Evolutionary conservation across 164 flowering plant genomes (phyloP), one percentile per base, ranked within the genome.

Genomic region (Vitis riparia): DNA sequence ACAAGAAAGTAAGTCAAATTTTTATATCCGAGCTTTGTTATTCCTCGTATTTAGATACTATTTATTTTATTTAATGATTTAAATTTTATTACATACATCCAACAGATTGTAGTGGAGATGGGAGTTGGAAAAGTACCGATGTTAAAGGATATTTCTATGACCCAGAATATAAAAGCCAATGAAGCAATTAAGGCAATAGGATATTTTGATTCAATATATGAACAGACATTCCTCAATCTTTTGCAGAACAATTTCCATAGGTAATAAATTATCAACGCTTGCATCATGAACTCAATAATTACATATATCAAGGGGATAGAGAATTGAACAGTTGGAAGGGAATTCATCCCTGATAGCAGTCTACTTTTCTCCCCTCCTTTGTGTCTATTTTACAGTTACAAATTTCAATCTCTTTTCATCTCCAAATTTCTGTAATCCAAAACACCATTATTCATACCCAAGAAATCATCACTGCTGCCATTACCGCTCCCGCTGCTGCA

Each of bases 311-410:
- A 55, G 16, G 58, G 9, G 58, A 53, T 9, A 53, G n/a, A 13
- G 7, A 19, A 57, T 8, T 16, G 19, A 14, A 57, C 17, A 57
- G 2, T 10, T 27, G 17, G 10, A 16, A 19, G 13, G 8, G 29
- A 15, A 14, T 32, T 15, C 37, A 5, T 8, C 44, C 30, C 44
- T 23, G 30, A 3, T 12, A 27, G 30, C 37, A 27, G 30, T 55
- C 52, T 58, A 10, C 30, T 12, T 8, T 37, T 59, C 15, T 59
- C 58, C 3, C 29, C 52, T 64, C n/a, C 23, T 30, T 1, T 13
- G 8, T 56, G 65, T 49, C 63, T 16, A 57, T 14, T 63, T 56
- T 63, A 1, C 56, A 55, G 47, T 62, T 60, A 63, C 73, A 58
- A 14, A 57, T 62, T 44, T 65, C 62, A 10, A 62, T 57, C 0